A percentile compares a stretch with the other conserved stretches of the same genome.
Evolutionary conservation across 2,329 filamentous ascomycete genomes (phyloP).

Genomic region (Diaporthe australafricana): DNA sequence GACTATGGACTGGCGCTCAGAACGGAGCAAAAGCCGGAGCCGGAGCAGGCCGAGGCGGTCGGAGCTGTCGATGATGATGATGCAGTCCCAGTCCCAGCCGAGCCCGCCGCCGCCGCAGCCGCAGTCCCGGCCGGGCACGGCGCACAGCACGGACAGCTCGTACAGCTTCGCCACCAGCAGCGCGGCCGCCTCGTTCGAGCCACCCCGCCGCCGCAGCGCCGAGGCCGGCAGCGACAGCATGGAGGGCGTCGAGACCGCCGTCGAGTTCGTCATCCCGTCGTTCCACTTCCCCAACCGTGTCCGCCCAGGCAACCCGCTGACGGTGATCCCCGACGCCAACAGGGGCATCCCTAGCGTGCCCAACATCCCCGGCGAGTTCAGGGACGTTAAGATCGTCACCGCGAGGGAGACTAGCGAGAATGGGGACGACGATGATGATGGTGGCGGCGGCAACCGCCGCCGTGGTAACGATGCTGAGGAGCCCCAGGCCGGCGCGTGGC

Average conservation of each 20-base stretch:
- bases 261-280: constrained; percentile 38
- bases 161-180: constrained; percentile 17
- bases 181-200: constrained; percentile 19
- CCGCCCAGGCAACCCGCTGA: constrained; percentile 46
- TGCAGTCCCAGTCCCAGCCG: not conserved
- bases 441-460: not conserved
- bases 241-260: constrained; percentile 35
- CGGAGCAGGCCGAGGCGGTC: constrained; percentile 27
- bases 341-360: constrained; percentile 59
- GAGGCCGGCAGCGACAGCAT: constrained; percentile 28
- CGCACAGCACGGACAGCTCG: constrained; percentile 29
- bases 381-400: constrained; percentile 25
- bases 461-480: not conserved
- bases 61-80: constrained; percentile 13
- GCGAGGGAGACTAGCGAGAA: constrained; percentile 23
- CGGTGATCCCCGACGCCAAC: constrained; percentile 58
- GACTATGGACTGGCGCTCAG: constrained; percentile 30
- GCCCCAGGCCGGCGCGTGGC: constrained; percentile 14
- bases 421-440: not conserved
- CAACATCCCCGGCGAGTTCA: constrained; percentile 52
- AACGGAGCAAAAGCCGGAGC: constrained; percentile 26
- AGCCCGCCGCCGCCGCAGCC: not conserved
- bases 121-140: constrained; percentile 24
- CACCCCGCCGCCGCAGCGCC: constrained; percentile 26
- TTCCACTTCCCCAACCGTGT: constrained; percentile 47